Evolutionary conservation across 306 rosid genomes (phyloP).

Genomic region (Hylodesmum podocarpum): DNA sequence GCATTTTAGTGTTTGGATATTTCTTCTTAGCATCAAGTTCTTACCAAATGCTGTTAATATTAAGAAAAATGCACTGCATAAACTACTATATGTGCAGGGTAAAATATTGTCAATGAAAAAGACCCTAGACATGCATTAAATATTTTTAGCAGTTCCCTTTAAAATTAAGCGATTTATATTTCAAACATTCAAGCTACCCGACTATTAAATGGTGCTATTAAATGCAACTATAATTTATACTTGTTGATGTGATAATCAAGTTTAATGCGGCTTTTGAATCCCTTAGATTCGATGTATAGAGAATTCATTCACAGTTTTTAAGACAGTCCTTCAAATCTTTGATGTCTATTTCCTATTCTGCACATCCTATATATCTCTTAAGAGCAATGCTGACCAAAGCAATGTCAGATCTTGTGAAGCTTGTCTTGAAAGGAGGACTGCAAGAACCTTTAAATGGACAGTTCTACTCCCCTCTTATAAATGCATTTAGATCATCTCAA

Average conservation of each 20-base stretch:
- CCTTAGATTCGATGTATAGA: neutral
- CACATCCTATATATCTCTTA: neutral
- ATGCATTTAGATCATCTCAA: conserved; percentile 8
- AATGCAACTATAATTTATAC: neutral
- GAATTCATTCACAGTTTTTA: neutral
- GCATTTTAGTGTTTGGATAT: neutral
- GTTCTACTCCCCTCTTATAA: conserved; percentile 8
- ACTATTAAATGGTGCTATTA: conserved; percentile 1
- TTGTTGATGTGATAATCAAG: conserved; percentile 9
- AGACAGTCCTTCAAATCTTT: neutral
- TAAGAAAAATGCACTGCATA: conserved; percentile 14
- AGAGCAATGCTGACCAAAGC: conserved; percentile 6
- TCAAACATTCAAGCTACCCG: conserved; percentile 9
- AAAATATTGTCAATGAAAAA: neutral
- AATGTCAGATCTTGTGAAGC: conserved; percentile 12
- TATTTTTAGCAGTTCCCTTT: neutral
- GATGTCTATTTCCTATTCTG: conserved; percentile 18
- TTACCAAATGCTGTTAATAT: neutral
- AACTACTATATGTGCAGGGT: conserved; percentile 14
- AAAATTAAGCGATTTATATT: neutral
- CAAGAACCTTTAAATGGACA: conserved; percentile 4
- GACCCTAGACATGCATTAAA: neutral
- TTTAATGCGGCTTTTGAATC: neutral
- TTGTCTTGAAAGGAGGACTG: conserved; percentile 13
- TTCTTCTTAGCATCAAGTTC: neutral